Percentiles rank a stretch among this genome's conserved stretches.
phyloP scores from a whole-genome alignment of 2,329 filamentous ascomycete species.

The Exophiala sp. region DNA sequence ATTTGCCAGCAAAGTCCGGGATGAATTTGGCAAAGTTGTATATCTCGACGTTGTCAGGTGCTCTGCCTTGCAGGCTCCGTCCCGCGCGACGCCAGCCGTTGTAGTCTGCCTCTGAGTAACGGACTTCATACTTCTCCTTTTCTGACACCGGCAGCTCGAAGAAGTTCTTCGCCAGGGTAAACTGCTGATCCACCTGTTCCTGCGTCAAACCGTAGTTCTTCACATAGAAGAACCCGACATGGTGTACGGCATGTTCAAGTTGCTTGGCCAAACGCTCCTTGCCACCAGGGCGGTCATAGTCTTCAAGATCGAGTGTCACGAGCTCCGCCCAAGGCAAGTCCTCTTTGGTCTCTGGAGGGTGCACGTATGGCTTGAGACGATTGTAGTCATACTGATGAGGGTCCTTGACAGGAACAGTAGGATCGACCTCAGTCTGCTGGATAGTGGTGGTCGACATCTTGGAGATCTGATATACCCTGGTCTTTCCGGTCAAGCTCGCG shows the following conservation, averaged over 20 bases:
- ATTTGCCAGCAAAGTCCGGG: slow-evolving; percentile 37
- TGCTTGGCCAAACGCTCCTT: slow-evolving; percentile 50
- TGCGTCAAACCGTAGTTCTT: slow-evolving; percentile 54
- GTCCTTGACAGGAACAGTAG: slow-evolving; percentile 9
- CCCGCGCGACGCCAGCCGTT: slow-evolving; percentile 50
- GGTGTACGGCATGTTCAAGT: slow-evolving; percentile 48
- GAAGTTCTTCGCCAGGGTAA: slow-evolving; percentile 53
- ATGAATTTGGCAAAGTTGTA: slow-evolving; percentile 57
- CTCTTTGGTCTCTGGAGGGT: slow-evolving; percentile 17
- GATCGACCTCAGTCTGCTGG: background rate
- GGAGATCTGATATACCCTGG: background rate
- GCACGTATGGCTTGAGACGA: slow-evolving; percentile 17
- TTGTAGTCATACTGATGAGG: slow-evolving; percentile 18
- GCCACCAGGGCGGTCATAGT: slow-evolving; percentile 48
- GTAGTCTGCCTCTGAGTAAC: slow-evolving; percentile 49
- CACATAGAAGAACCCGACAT: slow-evolving; percentile 56
- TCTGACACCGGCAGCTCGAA: slow-evolving; percentile 52
- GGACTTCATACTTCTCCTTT: slow-evolving; percentile 51
- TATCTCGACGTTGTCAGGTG: slow-evolving; percentile 50
- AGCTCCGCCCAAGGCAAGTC: slow-evolving; percentile 49
- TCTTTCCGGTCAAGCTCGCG: background rate
- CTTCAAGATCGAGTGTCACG: slow-evolving; percentile 52
- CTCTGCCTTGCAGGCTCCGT: slow-evolving; percentile 31
- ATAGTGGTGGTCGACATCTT: slow-evolving; percentile 7
- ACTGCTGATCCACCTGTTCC: slow-evolving; percentile 54